A percentile compares a stretch with the other conserved stretches of the same genome.
These are phyloP conservation scores for Microglena sp. DNA, from an alignment of 139 green algal genomes.

Conservation along the genomic window DNA sequence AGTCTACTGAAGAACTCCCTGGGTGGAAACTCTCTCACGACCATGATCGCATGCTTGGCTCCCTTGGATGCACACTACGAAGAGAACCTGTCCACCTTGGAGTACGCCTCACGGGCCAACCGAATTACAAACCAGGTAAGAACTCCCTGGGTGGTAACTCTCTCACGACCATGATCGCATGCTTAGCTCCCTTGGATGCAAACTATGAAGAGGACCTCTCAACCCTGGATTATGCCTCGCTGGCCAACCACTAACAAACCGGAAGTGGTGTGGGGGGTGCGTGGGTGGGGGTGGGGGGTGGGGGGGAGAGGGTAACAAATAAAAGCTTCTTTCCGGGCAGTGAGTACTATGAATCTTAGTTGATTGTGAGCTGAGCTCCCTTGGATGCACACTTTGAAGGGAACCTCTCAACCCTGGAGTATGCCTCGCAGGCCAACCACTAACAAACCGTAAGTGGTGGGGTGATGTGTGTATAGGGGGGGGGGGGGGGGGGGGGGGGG, in stretches of 20 bases:
- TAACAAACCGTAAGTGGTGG: background rate
- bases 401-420: conserved; percentile 18
- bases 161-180: conserved; percentile 42
- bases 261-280: too few species aligned
- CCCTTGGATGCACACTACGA: conserved; percentile 19
- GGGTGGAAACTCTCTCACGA: conserved; percentile 33
- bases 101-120: conserved; percentile 34
- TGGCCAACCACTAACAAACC: too few species aligned
- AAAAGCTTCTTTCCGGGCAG: too few species aligned
- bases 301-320: too few species aligned
- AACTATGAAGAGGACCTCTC: conserved; percentile 36
- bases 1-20: conserved; percentile 44
- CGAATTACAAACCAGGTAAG: conserved; percentile 37
- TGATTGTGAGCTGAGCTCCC: conserved; percentile 40
- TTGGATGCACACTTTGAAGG: conserved; percentile 26
- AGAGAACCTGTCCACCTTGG: conserved; percentile 47
- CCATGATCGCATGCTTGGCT: conserved; percentile 43
- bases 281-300: too few species aligned
- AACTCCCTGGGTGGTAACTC: conserved; percentile 37
- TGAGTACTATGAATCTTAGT: too few species aligned
- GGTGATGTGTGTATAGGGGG: too few species aligned
- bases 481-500: too few species aligned
- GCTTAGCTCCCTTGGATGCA: conserved; percentile 22
- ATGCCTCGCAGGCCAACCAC: background rate
- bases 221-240: conserved; percentile 50